Evolutionary conservation across 345 rosid genomes (phyloP).

Genomic region (Linum tenue): DNA sequence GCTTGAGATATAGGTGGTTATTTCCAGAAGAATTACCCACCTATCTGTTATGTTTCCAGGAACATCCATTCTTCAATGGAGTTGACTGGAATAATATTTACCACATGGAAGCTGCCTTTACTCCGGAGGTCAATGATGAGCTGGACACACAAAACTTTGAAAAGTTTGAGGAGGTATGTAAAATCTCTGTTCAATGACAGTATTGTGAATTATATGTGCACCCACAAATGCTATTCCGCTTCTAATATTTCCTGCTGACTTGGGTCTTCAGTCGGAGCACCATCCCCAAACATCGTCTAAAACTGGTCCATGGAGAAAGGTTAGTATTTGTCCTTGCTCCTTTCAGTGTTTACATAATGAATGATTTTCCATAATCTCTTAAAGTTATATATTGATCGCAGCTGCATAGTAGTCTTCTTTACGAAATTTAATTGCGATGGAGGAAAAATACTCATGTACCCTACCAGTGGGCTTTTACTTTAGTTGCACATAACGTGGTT

Average conservation of each 20-base stretch:
- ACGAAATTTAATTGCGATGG: not conserved
- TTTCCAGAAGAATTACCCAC: conserved; percentile 20
- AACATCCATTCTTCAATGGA: conserved; percentile 73
- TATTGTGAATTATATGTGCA: conserved; percentile 5
- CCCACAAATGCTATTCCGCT: not conserved
- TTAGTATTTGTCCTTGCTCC: conserved; percentile 15
- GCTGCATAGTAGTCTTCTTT: not conserved
- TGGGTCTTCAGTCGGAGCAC: conserved; percentile 44
- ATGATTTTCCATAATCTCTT: not conserved
- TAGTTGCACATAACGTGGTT: not conserved
- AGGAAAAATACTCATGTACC: too few species aligned
- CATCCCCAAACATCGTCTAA: conserved; percentile 32
- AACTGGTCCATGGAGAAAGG: conserved; percentile 85
- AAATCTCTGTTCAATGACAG: conserved; percentile 1
- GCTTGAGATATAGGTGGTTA: conserved; percentile 11
- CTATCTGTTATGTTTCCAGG: conserved; percentile 36
- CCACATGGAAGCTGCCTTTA: conserved; percentile 81
- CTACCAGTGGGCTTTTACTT: too few species aligned
- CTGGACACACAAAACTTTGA: conserved; percentile 95
- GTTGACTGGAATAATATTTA: conserved; percentile 71
- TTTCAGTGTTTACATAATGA: not conserved
- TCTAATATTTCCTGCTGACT: conserved; percentile 10
- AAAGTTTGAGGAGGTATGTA: conserved; percentile 74
- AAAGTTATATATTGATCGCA: not conserved
- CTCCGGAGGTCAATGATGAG: conserved; percentile 83